Base-by-base conservation (phyloP, 495 filamentous ascomycete genomes). In the Penicillium lagena region DNA sequence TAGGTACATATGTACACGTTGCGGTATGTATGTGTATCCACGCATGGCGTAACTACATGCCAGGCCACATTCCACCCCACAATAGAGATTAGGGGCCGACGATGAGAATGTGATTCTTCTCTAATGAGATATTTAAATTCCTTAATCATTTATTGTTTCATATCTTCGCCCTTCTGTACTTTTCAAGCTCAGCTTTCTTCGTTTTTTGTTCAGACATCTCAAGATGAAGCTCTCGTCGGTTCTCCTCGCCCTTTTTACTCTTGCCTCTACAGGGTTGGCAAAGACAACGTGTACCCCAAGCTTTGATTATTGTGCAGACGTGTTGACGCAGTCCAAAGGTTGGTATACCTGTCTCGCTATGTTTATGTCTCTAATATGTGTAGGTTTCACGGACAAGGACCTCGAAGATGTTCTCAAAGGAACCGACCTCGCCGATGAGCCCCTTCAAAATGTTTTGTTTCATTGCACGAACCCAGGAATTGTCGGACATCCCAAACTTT, bases 391-490 rank as follows among this genome's bases (percentile, higher is more conserved):
- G 17, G 59, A 63, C 35, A 48, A 49, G 9, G 64, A 70, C 36
- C 50, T 70, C 6, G 51, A 62, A 29, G 44, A 51, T 27, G 60
- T 54, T 1, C 37, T 70, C 27, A 60, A 63, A 15, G 62, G 60
- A 3, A 55, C 57, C 5, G 62, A 59, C n/a, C 43, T 59, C 7
- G 62, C 62, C 41, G 55, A 60, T 9, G 55, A 60, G 34, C 53
- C 60, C 11, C 1, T 66, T 6, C 46, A 59, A 40, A 58, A 64
- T 33, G 43, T 67, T 14, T 52, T 70, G 4, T 66, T 62, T 35
- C 66, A 70, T 29, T 70, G 66, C 52, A 70, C 48, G 44, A 70
- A 70, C 37, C 66, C 66, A 2, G 66, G 66, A 5, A 45, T 45
- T 15, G 58, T 70, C 15, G 66, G 64, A 7, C 64, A 68, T 45